Evolutionary conservation across 2,329 filamentous ascomycete species (phyloP).

Genomic region (Fusarium transvaalense): DNA sequence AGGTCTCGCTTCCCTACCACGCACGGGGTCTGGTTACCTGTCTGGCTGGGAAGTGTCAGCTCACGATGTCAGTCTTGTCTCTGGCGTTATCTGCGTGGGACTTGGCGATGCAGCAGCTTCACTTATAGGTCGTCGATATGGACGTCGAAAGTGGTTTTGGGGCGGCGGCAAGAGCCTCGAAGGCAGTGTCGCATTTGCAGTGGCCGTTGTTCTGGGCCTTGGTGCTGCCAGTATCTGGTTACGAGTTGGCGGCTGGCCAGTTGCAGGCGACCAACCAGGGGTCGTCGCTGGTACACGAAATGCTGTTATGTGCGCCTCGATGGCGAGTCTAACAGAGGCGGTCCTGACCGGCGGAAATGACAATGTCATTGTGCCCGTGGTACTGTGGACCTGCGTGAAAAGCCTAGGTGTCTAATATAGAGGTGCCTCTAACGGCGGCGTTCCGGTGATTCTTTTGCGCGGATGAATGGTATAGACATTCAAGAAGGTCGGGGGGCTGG

Average conservation of each 20-base stretch:
- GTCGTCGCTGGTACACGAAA: constrained; percentile 67
- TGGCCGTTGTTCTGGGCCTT: constrained; percentile 82
- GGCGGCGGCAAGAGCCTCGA: constrained; percentile 96
- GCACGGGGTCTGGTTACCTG: constrained; percentile 68
- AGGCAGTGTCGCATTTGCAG: constrained; percentile 83
- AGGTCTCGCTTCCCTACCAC: constrained; percentile 76
- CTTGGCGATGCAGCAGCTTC: constrained; percentile 95
- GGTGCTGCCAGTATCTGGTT: constrained; percentile 80
- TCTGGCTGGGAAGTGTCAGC: constrained; percentile 80
- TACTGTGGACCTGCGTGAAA: constrained; percentile 92
- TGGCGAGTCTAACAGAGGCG: constrained; percentile 92
- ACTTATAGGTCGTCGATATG: constrained; percentile 87
- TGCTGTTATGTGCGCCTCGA: constrained; percentile 76
- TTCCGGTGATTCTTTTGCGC: constrained; percentile 18
- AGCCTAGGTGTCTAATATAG: constrained; percentile 70
- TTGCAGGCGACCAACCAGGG: constrained; percentile 58
- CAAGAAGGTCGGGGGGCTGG: constrained; percentile 13
- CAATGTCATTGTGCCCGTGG: constrained; percentile 95
- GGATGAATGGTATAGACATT: constrained; percentile 23
- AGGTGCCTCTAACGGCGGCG: constrained; percentile 24
- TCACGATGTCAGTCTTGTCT: constrained; percentile 88
- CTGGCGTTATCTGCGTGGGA: constrained; percentile 93
- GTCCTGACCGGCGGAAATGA: constrained; percentile 97
- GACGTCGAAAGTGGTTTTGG: constrained; percentile 94
- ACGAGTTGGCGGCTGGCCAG: constrained; percentile 79